Percentiles rank a stretch among this genome's conserved stretches.
Evolutionary conservation across 208 protist genomes (phyloP).

Genomic region (Angomonas ambiguus): DNA sequence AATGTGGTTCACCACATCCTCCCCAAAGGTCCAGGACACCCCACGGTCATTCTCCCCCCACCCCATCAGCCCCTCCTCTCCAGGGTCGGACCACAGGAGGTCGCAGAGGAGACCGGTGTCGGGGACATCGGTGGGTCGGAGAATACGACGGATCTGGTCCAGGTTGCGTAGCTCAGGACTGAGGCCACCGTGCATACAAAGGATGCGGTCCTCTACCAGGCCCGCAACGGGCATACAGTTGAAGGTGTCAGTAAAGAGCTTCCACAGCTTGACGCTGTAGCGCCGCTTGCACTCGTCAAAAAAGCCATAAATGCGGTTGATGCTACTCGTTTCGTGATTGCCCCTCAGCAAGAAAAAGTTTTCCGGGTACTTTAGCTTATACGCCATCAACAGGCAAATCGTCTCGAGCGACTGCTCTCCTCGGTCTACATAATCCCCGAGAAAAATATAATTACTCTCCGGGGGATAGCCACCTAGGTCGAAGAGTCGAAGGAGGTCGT

Average conservation of each 20-base stretch:
- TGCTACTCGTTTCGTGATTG: constrained; percentile 86
- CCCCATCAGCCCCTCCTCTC: constrained; percentile 60
- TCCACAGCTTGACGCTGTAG: constrained; percentile 88
- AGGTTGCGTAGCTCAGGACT: constrained; percentile 58
- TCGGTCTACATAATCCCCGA: constrained; percentile 97
- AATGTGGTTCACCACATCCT: constrained; percentile 80
- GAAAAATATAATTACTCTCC: constrained; percentile 90
- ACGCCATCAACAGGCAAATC: constrained; percentile 70
- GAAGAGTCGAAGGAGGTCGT: constrained; percentile 82
- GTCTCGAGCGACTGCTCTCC: constrained; percentile 74
- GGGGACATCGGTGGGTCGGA: constrained; percentile 42
- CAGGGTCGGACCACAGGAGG: constrained; percentile 99
- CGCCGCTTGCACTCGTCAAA: constrained; percentile 93
- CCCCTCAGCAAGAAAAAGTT: constrained; percentile 88
- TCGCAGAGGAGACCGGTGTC: constrained; percentile 95
- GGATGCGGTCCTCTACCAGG: constrained; percentile 49
- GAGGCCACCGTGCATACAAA: constrained; percentile 87
- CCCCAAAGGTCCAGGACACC: constrained; percentile 79
- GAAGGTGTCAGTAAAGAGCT: constrained; percentile 85
- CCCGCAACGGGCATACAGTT: constrained; percentile 82
- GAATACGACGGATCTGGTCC: constrained; percentile 44
- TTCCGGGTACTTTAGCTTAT: constrained; percentile 77
- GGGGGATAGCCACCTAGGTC: constrained; percentile 37
- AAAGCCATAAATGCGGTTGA: constrained; percentile 86
- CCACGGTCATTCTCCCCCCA: constrained; percentile 67